Percentiles rank a stretch among this genome's conserved stretches.
Evolutionary conservation across 768 basidiomycete species (phyloP).

Genomic region (Rhodocollybia butyracea): DNA sequence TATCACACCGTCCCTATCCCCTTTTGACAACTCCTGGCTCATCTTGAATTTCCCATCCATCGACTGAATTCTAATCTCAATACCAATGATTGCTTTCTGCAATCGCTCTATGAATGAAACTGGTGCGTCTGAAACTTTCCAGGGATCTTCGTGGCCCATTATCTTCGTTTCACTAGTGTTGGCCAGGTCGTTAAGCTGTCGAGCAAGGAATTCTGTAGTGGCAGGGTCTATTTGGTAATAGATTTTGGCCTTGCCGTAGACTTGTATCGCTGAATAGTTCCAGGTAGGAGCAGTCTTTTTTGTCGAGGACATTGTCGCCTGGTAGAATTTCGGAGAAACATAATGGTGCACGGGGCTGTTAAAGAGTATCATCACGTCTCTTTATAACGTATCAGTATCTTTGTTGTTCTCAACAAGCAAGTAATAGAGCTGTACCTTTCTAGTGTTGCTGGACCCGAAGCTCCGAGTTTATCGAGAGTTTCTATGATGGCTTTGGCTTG

Average conservation of each 20-base stretch:
- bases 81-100: constrained; percentile 24
- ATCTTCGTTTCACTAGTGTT: constrained; percentile 10
- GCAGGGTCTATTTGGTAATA: constrained; percentile 14
- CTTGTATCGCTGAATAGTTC: constrained; percentile 25
- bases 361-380: constrained; percentile 20
- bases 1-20: constrained; percentile 19
- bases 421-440: too few relatives aligned
- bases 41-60: constrained; percentile 23
- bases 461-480: neutral
- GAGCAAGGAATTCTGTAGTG: constrained; percentile 11
- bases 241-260: constrained; percentile 19
- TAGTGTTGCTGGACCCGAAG: neutral
- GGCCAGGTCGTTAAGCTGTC: constrained; percentile 13
- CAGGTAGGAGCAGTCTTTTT: constrained; percentile 24
- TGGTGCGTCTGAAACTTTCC: constrained; percentile 21
- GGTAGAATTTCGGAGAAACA: constrained; percentile 24
- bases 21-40: constrained; percentile 20
- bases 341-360: constrained; percentile 21
- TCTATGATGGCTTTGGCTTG: constrained; percentile 21
- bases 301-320: constrained; percentile 22
- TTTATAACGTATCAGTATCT: too few relatives aligned
- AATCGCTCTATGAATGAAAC: constrained; percentile 15
- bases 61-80: constrained; percentile 19
- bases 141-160: constrained; percentile 13
- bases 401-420: too few relatives aligned